Conservation (phyloP, 148 eudicot genomes). For the Rhododendron griersonianum region DNA sequence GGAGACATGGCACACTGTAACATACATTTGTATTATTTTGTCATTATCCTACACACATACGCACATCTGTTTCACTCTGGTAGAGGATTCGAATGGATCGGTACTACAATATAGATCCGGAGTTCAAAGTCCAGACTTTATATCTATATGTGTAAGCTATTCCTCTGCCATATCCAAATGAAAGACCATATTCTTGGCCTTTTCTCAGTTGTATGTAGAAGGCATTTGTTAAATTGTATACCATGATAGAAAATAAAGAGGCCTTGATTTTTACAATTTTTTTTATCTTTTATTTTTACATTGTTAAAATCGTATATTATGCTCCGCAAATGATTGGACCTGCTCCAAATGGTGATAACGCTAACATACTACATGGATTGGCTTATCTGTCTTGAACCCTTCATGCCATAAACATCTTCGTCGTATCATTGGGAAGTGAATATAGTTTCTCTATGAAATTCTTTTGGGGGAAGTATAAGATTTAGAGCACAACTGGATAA, state of each 20-base stretch:
- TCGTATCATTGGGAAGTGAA: neutral
- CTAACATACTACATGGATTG: neutral
- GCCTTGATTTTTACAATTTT: neutral
- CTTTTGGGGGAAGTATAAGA: neutral
- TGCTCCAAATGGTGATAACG: neutral
- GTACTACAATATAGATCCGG: neutral
- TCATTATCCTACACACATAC: neutral
- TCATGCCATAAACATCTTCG: neutral
- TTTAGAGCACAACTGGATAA: neutral
- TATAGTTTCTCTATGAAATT: neutral
- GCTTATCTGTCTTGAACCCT: neutral
- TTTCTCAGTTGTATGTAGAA: neutral
- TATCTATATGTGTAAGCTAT: neutral
- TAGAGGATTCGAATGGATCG: neutral
- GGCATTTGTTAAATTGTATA: neutral
- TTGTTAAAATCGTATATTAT: neutral
- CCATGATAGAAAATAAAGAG: neutral
- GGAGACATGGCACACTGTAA: neutral
- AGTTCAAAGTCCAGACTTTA: neutral
- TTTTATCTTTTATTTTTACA: neutral
- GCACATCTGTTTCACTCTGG: neutral
- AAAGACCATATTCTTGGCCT: neutral
- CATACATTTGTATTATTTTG: neutral
- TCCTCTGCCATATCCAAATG: neutral
- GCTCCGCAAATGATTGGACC: neutral